These are phyloP conservation scores for Blepharisma stoltei DNA, from an alignment of 73 alveolate species.

Conservation along the genomic window DNA sequence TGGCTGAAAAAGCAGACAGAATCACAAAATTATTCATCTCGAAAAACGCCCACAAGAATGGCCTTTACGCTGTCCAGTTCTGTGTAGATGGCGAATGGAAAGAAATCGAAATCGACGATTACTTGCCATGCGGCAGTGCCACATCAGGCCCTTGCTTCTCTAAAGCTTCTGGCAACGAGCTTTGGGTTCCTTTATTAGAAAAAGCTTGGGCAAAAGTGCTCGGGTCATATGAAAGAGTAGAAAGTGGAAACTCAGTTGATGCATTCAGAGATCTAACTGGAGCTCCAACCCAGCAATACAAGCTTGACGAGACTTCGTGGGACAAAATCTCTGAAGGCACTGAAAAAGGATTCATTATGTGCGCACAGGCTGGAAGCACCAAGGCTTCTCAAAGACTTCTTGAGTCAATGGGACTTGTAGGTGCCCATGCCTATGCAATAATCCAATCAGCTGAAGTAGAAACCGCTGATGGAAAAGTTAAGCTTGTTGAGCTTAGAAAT, in stretches of 20 bases:
- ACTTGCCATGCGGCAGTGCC: constrained; percentile 78
- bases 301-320: constrained; percentile 68
- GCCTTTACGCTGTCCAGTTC: constrained; percentile 72
- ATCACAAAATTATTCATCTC: constrained; percentile 57
- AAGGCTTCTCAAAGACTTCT: constrained; percentile 41
- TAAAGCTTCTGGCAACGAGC: constrained; percentile 74
- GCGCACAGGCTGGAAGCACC: constrained; percentile 63
- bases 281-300: constrained; percentile 83
- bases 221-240: constrained; percentile 88
- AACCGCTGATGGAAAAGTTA: constrained; percentile 49
- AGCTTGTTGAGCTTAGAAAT: constrained; percentile 88
- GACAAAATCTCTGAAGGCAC: constrained; percentile 66
- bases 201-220: constrained; percentile 98
- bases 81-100: constrained; percentile 72
- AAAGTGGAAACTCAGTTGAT: constrained; percentile 84
- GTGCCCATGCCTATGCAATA: constrained; percentile 88
- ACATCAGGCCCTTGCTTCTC: constrained; percentile 92
- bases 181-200: constrained; percentile 97
- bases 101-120: constrained; percentile 73
- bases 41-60: constrained; percentile 63
- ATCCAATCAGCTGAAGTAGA: constrained; percentile 64
- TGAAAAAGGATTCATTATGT: constrained; percentile 65
- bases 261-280: constrained; percentile 90
- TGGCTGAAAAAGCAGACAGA: constrained; percentile 73
- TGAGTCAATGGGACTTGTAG: constrained; percentile 76